Conservation (phyloP, 2,329 filamentous ascomycete genomes). For the Aspergillus arachidicola region DNA sequence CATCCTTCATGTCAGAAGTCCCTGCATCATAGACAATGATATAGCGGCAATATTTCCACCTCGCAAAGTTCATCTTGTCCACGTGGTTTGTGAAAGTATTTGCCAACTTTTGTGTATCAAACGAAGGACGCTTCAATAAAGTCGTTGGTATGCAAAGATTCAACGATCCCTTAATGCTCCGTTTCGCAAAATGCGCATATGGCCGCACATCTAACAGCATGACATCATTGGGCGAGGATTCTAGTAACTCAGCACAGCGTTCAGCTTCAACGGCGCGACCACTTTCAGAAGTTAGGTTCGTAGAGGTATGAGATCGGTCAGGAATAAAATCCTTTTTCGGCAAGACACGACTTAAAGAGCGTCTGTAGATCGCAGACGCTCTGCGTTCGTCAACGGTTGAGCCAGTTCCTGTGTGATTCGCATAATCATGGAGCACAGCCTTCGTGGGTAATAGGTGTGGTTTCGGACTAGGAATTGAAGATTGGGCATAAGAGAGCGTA, state of each 20-base stretch:
- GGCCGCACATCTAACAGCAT: slow-evolving; percentile 85
- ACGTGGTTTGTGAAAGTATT: slow-evolving; percentile 77
- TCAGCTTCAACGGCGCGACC: slow-evolving; percentile 53
- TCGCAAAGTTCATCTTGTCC: slow-evolving; percentile 72
- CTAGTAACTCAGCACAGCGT: slow-evolving; percentile 61
- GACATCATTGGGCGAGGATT: slow-evolving; percentile 54
- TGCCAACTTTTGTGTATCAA: slow-evolving; percentile 82
- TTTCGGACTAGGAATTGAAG: slow-evolving; percentile 58
- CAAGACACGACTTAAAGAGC: slow-evolving; percentile 19
- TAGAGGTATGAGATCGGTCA: slow-evolving; percentile 2
- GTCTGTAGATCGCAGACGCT: slow-evolving; percentile 23
- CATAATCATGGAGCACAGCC: slow-evolving; percentile 80
- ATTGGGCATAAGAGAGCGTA: slow-evolving; percentile 68
- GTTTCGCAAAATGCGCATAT: slow-evolving; percentile 75
- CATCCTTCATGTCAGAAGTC: slow-evolving; percentile 78
- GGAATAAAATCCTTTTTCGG: slow-evolving; percentile 3
- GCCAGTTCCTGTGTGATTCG: slow-evolving; percentile 62
- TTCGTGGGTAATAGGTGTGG: slow-evolving; percentile 54
- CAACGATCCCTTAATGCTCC: slow-evolving; percentile 76
- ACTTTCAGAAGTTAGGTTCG: slow-evolving; percentile 36
- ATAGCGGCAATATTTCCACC: slow-evolving; percentile 72
- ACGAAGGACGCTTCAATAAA: slow-evolving; percentile 84
- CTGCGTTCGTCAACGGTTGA: slow-evolving; percentile 21
- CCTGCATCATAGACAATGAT: slow-evolving; percentile 86
- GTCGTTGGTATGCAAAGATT: slow-evolving; percentile 96